Conservation (phyloP, 1,284 basidiomycete species). For the Phenoliferia sp. region DNA sequence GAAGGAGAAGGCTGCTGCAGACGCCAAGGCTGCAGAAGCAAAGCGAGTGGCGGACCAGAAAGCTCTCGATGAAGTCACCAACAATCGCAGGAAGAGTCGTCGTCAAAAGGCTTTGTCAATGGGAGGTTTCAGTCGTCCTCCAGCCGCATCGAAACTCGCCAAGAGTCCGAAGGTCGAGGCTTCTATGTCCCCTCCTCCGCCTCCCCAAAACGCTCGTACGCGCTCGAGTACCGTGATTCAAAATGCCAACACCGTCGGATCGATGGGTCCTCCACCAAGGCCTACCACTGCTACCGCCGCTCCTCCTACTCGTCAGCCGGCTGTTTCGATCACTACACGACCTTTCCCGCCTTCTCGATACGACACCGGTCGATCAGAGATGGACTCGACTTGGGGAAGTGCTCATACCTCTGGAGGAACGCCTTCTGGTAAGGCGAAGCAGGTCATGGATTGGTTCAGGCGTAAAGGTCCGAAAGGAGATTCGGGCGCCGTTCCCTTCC, state of each 20-base stretch:
- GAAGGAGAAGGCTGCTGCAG: neutral
- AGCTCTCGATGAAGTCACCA: conserved; percentile 25
- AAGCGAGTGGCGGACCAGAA: conserved; percentile 3
- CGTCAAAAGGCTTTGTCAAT: conserved; percentile 30
- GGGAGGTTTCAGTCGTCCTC: conserved; percentile 26
- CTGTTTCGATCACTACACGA: conserved; percentile 21
- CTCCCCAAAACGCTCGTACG: conserved; percentile 7
- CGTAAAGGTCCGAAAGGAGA: conserved; percentile 34
- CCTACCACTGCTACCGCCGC: neutral
- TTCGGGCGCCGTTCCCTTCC: conserved; percentile 19
- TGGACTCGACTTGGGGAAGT: conserved; percentile 31
- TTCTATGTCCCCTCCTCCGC: conserved; percentile 3
- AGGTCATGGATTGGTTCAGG: conserved; percentile 61
- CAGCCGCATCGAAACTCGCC: conserved; percentile 11
- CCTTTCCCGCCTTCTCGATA: conserved; percentile 5
- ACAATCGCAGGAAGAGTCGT: conserved; percentile 17
- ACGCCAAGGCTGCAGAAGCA: neutral
- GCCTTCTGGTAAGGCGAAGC: conserved; percentile 53
- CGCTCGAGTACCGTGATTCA: conserved; percentile 1
- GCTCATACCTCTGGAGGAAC: conserved; percentile 20
- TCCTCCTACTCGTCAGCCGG: neutral
- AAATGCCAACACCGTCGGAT: neutral
- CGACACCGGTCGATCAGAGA: conserved; percentile 5
- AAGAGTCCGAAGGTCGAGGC: conserved; percentile 15
- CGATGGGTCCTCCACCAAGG: conserved; percentile 3